phyloP scores from a whole-genome alignment of 176 grass and related monocot species.

The Tillandsia fasciculata region DNA sequence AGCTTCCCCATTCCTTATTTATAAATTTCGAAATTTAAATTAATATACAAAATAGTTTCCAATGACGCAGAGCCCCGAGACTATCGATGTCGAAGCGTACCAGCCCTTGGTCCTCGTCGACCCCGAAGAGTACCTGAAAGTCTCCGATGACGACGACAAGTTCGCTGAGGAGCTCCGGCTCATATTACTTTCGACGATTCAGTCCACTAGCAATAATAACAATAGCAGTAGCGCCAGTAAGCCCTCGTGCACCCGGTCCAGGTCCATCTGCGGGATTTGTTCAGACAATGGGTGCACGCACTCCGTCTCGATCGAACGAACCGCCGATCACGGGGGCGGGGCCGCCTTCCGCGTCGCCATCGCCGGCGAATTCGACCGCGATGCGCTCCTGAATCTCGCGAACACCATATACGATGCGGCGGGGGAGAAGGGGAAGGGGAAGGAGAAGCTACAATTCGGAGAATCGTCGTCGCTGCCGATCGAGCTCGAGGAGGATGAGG shows the following conservation, averaged over 20 bases:
- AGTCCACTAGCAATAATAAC: not conserved
- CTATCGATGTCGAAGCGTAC: too few relatives aligned
- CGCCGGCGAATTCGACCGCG: too few relatives aligned
- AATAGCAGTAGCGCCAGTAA: conserved; percentile 2
- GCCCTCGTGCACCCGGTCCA: conserved; percentile 12
- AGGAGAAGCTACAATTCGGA: conserved; percentile 9
- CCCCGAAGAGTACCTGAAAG: not conserved
- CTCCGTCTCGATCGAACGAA: not conserved
- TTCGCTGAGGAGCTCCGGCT: conserved; percentile 45
- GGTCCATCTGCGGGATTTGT: conserved; percentile 21
- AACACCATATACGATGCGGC: too few relatives aligned
- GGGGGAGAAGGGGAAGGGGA: not conserved
- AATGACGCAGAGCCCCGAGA: too few relatives aligned
- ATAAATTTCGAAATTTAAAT: too few relatives aligned
- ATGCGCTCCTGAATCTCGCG: too few relatives aligned
- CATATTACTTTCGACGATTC: conserved; percentile 23
- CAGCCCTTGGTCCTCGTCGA: too few relatives aligned
- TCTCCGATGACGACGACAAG: not conserved
- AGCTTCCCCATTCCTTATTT: too few relatives aligned
- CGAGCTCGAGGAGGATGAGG: not conserved
- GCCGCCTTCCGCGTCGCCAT: too few relatives aligned
- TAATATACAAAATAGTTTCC: too few relatives aligned
- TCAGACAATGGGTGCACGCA: not conserved
- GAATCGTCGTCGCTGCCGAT: too few relatives aligned
- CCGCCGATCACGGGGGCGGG: not conserved